Conservation (phyloP, 2,329 filamentous ascomycete species). For the Hymenoscyphus occultus region DNA sequence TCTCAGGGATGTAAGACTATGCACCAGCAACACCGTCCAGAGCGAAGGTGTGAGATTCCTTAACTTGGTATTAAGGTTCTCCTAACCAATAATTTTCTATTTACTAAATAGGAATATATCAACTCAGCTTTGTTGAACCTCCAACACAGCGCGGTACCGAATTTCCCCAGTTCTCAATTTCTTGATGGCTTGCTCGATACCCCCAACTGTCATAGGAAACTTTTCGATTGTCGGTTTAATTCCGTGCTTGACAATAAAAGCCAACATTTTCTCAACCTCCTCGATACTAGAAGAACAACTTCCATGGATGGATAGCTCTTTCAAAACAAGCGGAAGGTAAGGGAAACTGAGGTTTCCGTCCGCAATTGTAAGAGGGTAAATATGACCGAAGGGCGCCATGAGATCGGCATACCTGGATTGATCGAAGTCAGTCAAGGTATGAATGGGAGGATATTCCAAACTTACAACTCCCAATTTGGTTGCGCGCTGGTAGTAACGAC, state of each 20-base stretch:
- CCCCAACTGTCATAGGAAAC: slow-evolving; percentile 51
- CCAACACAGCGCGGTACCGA: slow-evolving; percentile 45
- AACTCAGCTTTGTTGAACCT: not conserved
- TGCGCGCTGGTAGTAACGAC: slow-evolving; percentile 22
- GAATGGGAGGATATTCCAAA: slow-evolving; percentile 31
- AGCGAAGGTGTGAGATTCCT: no score
- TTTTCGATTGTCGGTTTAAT: slow-evolving; percentile 56
- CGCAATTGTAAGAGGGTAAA: slow-evolving; percentile 49
- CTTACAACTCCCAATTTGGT: slow-evolving; percentile 36
- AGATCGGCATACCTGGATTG: slow-evolving; percentile 6
- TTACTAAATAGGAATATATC: not conserved
- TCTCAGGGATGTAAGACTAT: not conserved
- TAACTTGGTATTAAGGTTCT: no score
- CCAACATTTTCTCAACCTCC: slow-evolving; percentile 49
- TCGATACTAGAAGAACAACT: slow-evolving; percentile 53
- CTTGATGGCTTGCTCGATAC: slow-evolving; percentile 49
- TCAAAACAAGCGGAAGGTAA: slow-evolving; percentile 42
- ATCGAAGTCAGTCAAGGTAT: not conserved
- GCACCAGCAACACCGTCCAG: no score
- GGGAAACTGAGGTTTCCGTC: slow-evolving; percentile 56
- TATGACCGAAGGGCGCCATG: slow-evolving; percentile 47
- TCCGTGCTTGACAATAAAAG: slow-evolving; percentile 54
- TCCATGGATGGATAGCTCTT: slow-evolving; percentile 38
- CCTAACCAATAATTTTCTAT: not conserved
- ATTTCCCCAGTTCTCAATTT: slow-evolving; percentile 56